These are phyloP conservation scores for Crotalaria pallida DNA, from an alignment of 306 rosid species.

Conservation along the genomic window DNA sequence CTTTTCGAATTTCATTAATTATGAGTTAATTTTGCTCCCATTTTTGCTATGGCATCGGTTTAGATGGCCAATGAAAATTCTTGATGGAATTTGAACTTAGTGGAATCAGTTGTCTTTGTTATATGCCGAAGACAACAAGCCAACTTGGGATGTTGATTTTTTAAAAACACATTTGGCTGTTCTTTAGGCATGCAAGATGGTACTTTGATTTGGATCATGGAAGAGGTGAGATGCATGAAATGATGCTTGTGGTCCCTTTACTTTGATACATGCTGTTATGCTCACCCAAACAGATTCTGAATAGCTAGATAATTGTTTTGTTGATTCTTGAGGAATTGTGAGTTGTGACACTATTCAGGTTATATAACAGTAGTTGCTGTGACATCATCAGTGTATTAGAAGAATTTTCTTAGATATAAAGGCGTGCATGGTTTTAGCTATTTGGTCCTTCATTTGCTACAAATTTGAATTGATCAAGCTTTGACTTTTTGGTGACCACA, in stretches of 20 bases:
- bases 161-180: neutral
- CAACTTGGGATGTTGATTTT: neutral
- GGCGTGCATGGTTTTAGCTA: neutral
- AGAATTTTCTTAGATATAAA: neutral
- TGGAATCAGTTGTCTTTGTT: constrained; percentile 21
- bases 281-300: constrained; percentile 22
- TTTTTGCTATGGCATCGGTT: constrained; percentile 23
- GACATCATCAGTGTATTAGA: constrained; percentile 13
- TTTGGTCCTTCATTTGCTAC: neutral
- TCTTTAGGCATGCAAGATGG: constrained; percentile 23
- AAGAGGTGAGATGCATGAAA: constrained; percentile 8
- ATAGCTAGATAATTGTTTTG: neutral
- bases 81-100: constrained; percentile 18
- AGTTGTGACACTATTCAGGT: constrained; percentile 5
- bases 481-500: no score
- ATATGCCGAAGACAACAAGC: constrained; percentile 16
- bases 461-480: neutral
- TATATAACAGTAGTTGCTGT: neutral
- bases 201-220: constrained; percentile 22
- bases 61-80: constrained; percentile 29
- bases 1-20: constrained; percentile 29
- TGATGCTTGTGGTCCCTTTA: constrained; percentile 1
- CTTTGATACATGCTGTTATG: neutral
- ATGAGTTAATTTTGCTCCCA: constrained; percentile 21
- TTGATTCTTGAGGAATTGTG: constrained; percentile 16